Percentiles rank a stretch among this genome's conserved stretches.
Evolutionary conservation across 2,329 filamentous ascomycete genomes (phyloP).

Genomic region (Cytospora mali): DNA sequence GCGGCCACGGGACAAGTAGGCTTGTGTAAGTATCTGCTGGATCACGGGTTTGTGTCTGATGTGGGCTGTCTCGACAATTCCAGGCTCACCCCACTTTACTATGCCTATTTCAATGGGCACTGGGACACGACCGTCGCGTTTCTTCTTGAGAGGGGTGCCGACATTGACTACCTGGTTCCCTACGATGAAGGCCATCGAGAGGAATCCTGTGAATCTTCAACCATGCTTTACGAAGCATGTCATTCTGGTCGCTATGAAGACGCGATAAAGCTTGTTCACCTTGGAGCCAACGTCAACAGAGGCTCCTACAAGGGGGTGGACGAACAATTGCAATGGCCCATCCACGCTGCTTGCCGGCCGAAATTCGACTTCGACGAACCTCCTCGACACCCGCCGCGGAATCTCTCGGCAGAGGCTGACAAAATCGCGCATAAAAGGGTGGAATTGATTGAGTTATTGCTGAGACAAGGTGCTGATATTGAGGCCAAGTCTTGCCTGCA

Average conservation of each 20-base stretch:
- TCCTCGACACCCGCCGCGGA: neutral
- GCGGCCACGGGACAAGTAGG: constrained; percentile 32
- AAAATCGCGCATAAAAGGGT: neutral
- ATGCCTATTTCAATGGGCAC: constrained; percentile 32
- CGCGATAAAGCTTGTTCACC: constrained; percentile 12
- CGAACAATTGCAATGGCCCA: neutral
- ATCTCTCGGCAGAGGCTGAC: neutral
- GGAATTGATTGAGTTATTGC: constrained; percentile 8
- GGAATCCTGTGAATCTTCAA: neutral
- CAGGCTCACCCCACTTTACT: constrained; percentile 35
- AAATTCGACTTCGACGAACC: neutral
- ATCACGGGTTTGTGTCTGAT: constrained; percentile 28
- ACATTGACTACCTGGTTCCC: constrained; percentile 30
- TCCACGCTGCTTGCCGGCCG: constrained; percentile 8
- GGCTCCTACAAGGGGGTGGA: neutral
- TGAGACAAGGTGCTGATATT: constrained; percentile 8
- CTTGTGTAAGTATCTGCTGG: constrained; percentile 31
- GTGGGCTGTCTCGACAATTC: constrained; percentile 31
- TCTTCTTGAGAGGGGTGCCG: constrained; percentile 33
- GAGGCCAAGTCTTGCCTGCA: neutral
- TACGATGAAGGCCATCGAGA: neutral
- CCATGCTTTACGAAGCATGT: constrained; percentile 12
- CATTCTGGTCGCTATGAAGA: constrained; percentile 10
- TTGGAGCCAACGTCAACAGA: constrained; percentile 19
- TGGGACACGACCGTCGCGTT: constrained; percentile 34